A percentile compares a stretch with the other conserved stretches of the same genome.
Evolutionary conservation across 2,329 filamentous ascomycete genomes (phyloP).

Genomic region (Aspergillus versicolor): DNA sequence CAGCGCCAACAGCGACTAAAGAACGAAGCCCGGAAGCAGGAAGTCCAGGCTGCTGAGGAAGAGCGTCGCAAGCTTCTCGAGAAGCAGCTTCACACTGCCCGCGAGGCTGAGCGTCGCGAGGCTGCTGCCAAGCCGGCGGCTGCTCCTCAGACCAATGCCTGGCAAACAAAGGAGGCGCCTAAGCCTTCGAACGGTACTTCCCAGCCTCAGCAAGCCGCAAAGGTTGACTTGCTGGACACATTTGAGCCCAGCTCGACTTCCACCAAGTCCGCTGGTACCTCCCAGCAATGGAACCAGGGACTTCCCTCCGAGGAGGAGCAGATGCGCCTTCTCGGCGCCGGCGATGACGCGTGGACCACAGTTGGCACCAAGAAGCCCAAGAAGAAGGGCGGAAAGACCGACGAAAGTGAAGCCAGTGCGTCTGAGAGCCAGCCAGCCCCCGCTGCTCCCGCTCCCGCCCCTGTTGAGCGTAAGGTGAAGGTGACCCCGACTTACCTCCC

Average conservation of each 20-base stretch:
- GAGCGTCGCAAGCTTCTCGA: constrained; percentile 74
- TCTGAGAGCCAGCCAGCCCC: constrained; percentile 33
- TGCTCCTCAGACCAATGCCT: constrained; percentile 50
- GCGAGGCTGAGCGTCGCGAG: constrained; percentile 82
- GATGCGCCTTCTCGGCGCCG: constrained; percentile 51
- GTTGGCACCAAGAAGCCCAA: constrained; percentile 60
- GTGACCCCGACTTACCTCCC: constrained; percentile 36
- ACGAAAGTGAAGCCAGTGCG: constrained; percentile 47
- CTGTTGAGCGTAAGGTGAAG: constrained; percentile 35
- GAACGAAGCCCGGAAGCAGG: constrained; percentile 73
- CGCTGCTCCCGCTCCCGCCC: constrained; percentile 23
- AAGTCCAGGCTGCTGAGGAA: constrained; percentile 74
- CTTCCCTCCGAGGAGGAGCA: constrained; percentile 63
- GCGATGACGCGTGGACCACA: constrained; percentile 60
- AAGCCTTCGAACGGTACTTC: constrained; percentile 25
- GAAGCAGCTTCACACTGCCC: constrained; percentile 77
- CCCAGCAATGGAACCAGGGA: constrained; percentile 46
- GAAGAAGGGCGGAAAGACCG: constrained; percentile 43
- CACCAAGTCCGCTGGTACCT: constrained; percentile 15
- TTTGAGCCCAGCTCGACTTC: constrained; percentile 34
- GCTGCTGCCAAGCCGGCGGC: constrained; percentile 50
- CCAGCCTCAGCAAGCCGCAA: constrained; percentile 15
- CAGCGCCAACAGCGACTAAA: constrained; percentile 91
- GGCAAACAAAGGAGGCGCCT: constrained; percentile 46
- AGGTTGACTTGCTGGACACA: constrained; percentile 42